A percentile compares a stretch with the other conserved stretches of the same genome.
Conservation (phyloP, 2,329 filamentous ascomycete genomes). For the Aspergillus sp. region DNA sequence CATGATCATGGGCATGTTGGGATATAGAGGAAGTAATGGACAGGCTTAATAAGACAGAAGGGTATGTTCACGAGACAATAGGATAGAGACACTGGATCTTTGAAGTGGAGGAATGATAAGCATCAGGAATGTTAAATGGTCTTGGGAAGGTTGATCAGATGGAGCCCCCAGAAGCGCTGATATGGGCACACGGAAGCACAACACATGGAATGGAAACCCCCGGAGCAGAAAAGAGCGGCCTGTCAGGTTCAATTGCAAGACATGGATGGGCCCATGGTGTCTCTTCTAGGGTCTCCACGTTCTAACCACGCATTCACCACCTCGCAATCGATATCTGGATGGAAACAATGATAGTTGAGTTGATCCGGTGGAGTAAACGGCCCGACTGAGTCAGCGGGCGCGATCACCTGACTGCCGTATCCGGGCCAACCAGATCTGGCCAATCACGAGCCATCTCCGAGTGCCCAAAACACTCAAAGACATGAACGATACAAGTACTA, state of each 20-base stretch:
- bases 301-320: too few species aligned
- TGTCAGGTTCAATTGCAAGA: neutral
- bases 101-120: neutral
- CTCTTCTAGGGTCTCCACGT: too few species aligned
- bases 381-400: constrained; percentile 15
- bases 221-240: neutral
- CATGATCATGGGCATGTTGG: constrained; percentile 54
- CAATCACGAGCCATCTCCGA: constrained; percentile 8
- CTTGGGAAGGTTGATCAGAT: neutral
- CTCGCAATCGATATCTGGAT: too few species aligned
- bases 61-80: neutral
- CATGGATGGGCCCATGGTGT: neutral
- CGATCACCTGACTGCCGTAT: constrained; percentile 15
- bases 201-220: neutral
- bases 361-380: constrained; percentile 11
- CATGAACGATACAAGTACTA: too few species aligned
- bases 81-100: neutral
- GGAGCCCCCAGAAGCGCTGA: neutral
- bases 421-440: constrained; percentile 16
- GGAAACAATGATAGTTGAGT: constrained; percentile 1
- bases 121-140: neutral
- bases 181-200: neutral
- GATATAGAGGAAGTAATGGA: neutral
- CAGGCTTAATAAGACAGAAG: neutral
- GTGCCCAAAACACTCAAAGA: neutral